A percentile compares a stretch with the other conserved stretches of the same genome.
Conservation (phyloP, 345 rosid species). For the Aquilaria sinensis region DNA sequence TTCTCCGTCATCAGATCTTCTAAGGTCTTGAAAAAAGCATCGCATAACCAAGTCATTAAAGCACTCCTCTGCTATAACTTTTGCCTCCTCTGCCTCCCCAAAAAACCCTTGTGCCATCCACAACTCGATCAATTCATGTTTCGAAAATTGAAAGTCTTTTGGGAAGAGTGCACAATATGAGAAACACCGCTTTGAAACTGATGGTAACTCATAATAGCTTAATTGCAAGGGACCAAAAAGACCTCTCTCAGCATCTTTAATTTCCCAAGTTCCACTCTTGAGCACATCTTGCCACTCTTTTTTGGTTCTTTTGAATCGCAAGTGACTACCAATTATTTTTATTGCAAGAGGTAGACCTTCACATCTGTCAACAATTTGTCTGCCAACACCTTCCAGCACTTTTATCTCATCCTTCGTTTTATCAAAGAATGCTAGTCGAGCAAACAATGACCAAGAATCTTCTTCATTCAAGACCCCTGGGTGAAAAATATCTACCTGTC, state of each 20-base stretch:
- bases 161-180: constrained; percentile 6
- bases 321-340: not conserved
- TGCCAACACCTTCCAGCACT: not conserved
- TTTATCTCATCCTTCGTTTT: not conserved
- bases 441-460: constrained; percentile 13
- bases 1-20: not conserved
- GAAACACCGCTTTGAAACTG: constrained; percentile 4
- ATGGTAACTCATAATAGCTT: constrained; percentile 9
- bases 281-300: constrained; percentile 14
- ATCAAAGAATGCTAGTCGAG: constrained; percentile 4
- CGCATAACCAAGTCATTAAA: constrained; percentile 18
- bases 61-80: constrained; percentile 18
- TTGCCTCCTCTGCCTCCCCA: not conserved
- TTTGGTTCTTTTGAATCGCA: not conserved
- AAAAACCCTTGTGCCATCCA: constrained; percentile 36
- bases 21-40: constrained; percentile 26
- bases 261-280: constrained; percentile 3
- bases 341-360: constrained; percentile 5
- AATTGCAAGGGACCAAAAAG: constrained; percentile 1
- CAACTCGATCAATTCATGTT: constrained; percentile 13
- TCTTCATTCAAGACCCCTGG: constrained; percentile 6
- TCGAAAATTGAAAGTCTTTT: constrained; percentile 14
- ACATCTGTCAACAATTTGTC: constrained; percentile 4
- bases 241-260: not conserved
- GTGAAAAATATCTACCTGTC: not conserved